Base-by-base conservation (phyloP, 768 basidiomycete genomes). In the Suillus ampliporus region DNA sequence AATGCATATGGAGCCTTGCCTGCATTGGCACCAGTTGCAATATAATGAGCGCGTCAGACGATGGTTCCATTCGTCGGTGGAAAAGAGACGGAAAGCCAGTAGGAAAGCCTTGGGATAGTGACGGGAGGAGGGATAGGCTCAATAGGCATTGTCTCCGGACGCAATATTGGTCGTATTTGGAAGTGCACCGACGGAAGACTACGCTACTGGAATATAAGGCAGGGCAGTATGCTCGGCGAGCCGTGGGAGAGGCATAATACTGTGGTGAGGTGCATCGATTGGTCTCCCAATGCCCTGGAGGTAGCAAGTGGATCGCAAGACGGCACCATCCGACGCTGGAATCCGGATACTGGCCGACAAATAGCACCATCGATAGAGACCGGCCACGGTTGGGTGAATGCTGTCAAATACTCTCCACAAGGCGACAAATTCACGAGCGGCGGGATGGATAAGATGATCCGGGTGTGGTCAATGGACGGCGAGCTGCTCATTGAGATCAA, bases 241-340 rank as follows among this genome's bases (percentile, higher is more conserved):
- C 50, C 50, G 4, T 51, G 28, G 50, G 28, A 51, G 5, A 28
- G 28, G 1, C 53, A 65, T 23, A 62, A 31, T 14, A 48, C 19
- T 0, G 21, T 48, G 4, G 58, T 63, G 13, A 43, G n/a, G 21
- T 26, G 50, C n/a, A 34, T 67, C 4, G 65, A 56, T 28, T 65
- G 66, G 35, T 68, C 67, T 28, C 61, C 47, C 2, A 58, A 63
- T 43, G 57, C 61, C 6, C 61, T 52, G 11, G 44, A 52, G 23
- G 40, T 71, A 4, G 70, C 63, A 7, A 63, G 57, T 11, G 65
- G 58, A 14, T 40, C 68, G 15, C 3, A 26, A 9, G 63, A 71
- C 23, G 65, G 46, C 9, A 60, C 60, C 8, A 64, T 69, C 7
- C 53, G 60, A 15, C 37, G 65, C 5, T 71, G 69, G 60, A 63